Base-by-base conservation (phyloP, 495 filamentous ascomycete genomes). In the Talaromyces ruber region DNA sequence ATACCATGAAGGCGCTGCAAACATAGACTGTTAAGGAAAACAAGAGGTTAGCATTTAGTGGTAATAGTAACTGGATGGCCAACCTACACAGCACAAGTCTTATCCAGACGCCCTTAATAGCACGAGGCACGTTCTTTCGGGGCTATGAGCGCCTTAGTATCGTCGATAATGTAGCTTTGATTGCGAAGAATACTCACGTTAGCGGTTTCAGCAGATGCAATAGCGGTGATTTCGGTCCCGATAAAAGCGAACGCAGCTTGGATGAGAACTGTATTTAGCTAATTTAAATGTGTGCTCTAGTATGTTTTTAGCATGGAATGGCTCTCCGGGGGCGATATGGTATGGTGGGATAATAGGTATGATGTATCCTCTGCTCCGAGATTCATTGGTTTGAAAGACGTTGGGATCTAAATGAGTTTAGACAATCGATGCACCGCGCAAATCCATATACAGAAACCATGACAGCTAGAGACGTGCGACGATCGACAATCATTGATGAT, bases 161-260 rank as follows among this genome's bases (percentile, higher is more conserved):
- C n/a, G n/a, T 7, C 29, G 22, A 24, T 8, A 59, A 21, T 22
- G 7, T 37, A 37, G 11, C 21, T 59, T 43, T 12, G n/a, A 22
- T 28, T 25, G 56, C 30, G 28, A 39, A 37, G 34, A 26, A 18
- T 21, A 30, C 56, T 24, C 34, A 59, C 56, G 65, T 89, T 90
- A 21, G 81, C 82, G 61, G 90, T 87, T 72, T 97, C 92, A 62
- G 88, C 88, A 12, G 88, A 90, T 0, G 91, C 88, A 18, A 94
- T 81, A 57, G 83, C 88, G 18, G 90, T 82, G 64, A 87, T 80
- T 69, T 93, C 88, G n/a, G 80, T 79, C n/a, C 82, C 82, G 29
- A 74, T 76, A 64, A 82, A 86, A n/a, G 73, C 69, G 60, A 75
- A 81, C 0, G 72, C 71, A 0, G 78, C 74, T 39, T 75, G 72